Evolutionary conservation across 371 early-diverging fungal genomes (phyloP).

Genomic region (Mortierella sp.): DNA sequence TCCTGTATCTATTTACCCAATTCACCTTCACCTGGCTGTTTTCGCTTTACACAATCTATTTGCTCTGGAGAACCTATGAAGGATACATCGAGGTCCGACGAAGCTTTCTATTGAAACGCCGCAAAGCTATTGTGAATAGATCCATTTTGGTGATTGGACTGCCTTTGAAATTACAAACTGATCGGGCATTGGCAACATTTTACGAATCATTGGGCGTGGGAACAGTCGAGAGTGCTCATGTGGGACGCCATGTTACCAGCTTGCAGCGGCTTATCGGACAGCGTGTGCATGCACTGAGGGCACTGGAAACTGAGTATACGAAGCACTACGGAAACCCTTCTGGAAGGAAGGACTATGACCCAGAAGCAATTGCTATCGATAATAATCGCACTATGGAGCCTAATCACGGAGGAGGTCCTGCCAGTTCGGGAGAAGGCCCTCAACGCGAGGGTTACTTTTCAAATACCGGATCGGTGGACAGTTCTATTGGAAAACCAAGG

Average conservation of each 20-base stretch:
- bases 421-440: background rate
- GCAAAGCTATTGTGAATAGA: conserved; percentile 65
- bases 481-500: conserved; percentile 2
- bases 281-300: conserved; percentile 49
- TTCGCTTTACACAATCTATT: conserved; percentile 70
- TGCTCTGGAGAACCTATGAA: conserved; percentile 71
- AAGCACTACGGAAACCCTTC: conserved; percentile 55
- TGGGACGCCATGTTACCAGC: conserved; percentile 66
- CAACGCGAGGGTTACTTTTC: background rate
- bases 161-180: conserved; percentile 65
- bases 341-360: conserved; percentile 47
- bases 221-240: conserved; percentile 71
- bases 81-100: conserved; percentile 71
- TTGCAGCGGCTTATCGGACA: conserved; percentile 54
- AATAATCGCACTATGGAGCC: conserved; percentile 28
- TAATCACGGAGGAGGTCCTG: background rate
- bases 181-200: conserved; percentile 67
- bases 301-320: conserved; percentile 57
- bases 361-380: conserved; percentile 36
- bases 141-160: conserved; percentile 72
- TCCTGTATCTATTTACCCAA: conserved; percentile 65
- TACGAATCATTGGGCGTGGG: conserved; percentile 72
- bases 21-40: conserved; percentile 75
- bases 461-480: background rate
- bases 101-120: conserved; percentile 63